Base-by-base conservation (phyloP, 108 stramenopile genomes). In the Poteriospumella lacustris region DNA sequence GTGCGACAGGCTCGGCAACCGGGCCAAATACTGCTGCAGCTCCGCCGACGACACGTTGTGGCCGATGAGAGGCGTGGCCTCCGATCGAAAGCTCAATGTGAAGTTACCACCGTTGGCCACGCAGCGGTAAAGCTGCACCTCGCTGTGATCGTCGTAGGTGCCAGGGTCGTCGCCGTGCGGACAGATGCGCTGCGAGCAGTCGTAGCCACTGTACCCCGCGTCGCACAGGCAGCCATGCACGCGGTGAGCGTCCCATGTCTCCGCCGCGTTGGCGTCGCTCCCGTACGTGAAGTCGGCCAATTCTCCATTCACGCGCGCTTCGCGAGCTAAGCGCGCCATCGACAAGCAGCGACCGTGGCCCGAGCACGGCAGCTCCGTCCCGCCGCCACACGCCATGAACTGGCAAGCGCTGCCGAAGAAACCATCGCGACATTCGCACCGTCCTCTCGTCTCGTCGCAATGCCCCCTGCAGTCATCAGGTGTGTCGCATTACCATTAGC, bases 161-260 rank as follows among this genome's bases (percentile, higher is more conserved):
- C 29, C 58, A 29, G 29, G 58, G 3, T 33, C 77, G 19, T 67
- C 58, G 1, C 58, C 58, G 29, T 68, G 52, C 33, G 90, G 90
- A 79, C 92, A 93, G 40, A 69, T 58, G 52, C 75, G 87, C 40
- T 76, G 58, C 24, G 44, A 64, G 76, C 91, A 92, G 58, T 91
- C 88, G 58, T 87, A 84, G 43, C 91, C 89, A 40, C 80, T 84
- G 44, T 82, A 91, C 0, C 90, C 89, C n/a, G 85, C 87, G 34
- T 91, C 87, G 76, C 91, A 92, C 43, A 68, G 31, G 72, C 89
- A 91, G 15, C 89, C 89, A 64, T 80, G 86, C 1, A 90, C 64
- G 34, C 87, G 80, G 69, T 91, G 84, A 1, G 44, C 79, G 73
- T 91, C 91, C 91, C 91, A 92, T 0, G 90, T 89, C 3, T 80